These are phyloP conservation scores for Neobulgaria alba DNA, from an alignment of 2,329 filamentous ascomycete species.

Conservation along the genomic window DNA sequence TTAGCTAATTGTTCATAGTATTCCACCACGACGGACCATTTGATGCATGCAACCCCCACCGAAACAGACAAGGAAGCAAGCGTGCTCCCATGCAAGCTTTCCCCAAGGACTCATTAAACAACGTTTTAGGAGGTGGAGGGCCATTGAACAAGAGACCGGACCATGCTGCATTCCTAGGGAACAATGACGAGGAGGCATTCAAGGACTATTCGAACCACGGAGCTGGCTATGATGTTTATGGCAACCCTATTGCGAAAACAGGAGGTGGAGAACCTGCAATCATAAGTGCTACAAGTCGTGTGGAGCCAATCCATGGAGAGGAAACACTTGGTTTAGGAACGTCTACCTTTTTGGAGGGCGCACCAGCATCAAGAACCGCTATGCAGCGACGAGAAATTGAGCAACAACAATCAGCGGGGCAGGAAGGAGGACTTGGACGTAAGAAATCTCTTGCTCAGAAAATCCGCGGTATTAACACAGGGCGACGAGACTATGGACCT, in stretches of 20 bases:
- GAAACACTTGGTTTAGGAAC: constrained; percentile 80
- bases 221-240: constrained; percentile 34
- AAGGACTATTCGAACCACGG: constrained; percentile 55
- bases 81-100: constrained; percentile 95
- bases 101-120: constrained; percentile 86
- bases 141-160: constrained; percentile 76
- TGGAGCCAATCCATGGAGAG: constrained; percentile 73
- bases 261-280: constrained; percentile 30
- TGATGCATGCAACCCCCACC: constrained; percentile 89
- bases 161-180: constrained; percentile 79
- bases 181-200: constrained; percentile 74
- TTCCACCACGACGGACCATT: constrained; percentile 98
- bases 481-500: constrained; percentile 51
- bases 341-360: constrained; percentile 90
- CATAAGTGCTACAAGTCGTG: constrained; percentile 60
- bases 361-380: constrained; percentile 73
- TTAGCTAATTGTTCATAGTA: constrained; percentile 43
- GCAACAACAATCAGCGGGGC: constrained; percentile 44
- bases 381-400: constrained; percentile 70
- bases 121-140: constrained; percentile 78
- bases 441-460: constrained; percentile 95
- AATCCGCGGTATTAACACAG: constrained; percentile 73
- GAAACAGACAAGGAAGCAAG: constrained; percentile 75
- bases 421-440: constrained; percentile 58
- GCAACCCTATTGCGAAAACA: constrained; percentile 31